Evolutionary conservation across 2,329 filamentous ascomycete species (phyloP).

Genomic region (Thermothelomyces thermophilus): DNA sequence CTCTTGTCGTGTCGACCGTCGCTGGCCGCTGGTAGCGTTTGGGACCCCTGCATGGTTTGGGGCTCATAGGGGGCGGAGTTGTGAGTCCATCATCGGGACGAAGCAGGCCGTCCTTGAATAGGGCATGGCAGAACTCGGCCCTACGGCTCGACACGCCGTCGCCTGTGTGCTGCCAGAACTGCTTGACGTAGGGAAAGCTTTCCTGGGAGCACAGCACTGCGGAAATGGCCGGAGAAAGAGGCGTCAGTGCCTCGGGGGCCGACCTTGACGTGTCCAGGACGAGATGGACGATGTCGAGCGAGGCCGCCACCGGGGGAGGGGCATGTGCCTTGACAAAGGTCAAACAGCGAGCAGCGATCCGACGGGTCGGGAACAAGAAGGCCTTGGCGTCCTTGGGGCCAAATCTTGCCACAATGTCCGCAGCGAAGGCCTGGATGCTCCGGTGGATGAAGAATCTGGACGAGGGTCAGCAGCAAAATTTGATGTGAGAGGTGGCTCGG

Average conservation of each 20-base stretch:
- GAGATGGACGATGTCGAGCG: constrained; percentile 55
- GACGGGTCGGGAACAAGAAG: constrained; percentile 73
- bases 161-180: constrained; percentile 95
- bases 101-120: constrained; percentile 63
- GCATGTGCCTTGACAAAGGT: constrained; percentile 63
- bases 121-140: constrained; percentile 77
- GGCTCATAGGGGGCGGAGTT: constrained; percentile 25
- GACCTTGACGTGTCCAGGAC: constrained; percentile 52
- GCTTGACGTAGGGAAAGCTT: constrained; percentile 68
- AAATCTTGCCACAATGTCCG: constrained; percentile 58
- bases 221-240: constrained; percentile 54
- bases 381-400: constrained; percentile 59
- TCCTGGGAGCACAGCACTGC: constrained; percentile 66
- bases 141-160: constrained; percentile 87
- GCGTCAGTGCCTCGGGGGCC: constrained; percentile 44
- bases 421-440: constrained; percentile 66
- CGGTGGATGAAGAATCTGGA: constrained; percentile 88
- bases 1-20: constrained; percentile 34
- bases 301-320: constrained; percentile 41
- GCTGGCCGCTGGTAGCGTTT: constrained; percentile 65
- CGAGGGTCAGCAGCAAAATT: constrained; percentile 12
- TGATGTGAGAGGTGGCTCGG: background rate
- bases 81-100: constrained; percentile 28
- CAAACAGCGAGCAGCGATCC: constrained; percentile 64
- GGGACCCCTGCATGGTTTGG: constrained; percentile 60